Conservation (phyloP, 495 filamentous ascomycete species). For the Parathielavia hyrcaniae region DNA sequence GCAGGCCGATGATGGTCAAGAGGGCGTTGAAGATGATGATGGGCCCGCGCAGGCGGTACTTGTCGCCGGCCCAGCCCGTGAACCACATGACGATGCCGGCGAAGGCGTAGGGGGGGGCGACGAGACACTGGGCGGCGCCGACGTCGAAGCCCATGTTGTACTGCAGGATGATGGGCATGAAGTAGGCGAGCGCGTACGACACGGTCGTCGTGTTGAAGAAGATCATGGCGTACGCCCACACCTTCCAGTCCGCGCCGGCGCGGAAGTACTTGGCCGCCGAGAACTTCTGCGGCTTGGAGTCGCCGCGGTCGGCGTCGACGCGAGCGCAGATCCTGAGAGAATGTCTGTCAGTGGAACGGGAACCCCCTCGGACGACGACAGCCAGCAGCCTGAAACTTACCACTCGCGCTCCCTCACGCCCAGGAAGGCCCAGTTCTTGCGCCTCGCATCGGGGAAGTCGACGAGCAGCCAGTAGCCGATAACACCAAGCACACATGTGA, state of each 20-base stretch:
- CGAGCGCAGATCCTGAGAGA: constrained; percentile 44
- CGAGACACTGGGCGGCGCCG: constrained; percentile 53
- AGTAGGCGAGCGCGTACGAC: constrained; percentile 60
- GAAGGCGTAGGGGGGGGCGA: constrained; percentile 56
- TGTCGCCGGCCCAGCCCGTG: constrained; percentile 50
- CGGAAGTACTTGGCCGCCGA: constrained; percentile 44
- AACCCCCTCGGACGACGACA: background rate
- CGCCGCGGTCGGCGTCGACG: constrained; percentile 53
- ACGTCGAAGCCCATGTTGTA: constrained; percentile 53
- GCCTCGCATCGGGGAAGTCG: constrained; percentile 54
- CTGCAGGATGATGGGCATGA: constrained; percentile 58
- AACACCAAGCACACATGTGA: constrained; percentile 42
- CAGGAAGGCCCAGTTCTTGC: constrained; percentile 49
- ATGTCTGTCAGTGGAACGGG: background rate
- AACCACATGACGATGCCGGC: constrained; percentile 55
- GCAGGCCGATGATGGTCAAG: constrained; percentile 44
- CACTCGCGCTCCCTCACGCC: constrained; percentile 46
- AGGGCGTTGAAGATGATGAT: constrained; percentile 51
- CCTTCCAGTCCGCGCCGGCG: constrained; percentile 49
- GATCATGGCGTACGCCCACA: constrained; percentile 57
- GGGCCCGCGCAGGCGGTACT: constrained; percentile 51
- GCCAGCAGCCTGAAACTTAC: background rate
- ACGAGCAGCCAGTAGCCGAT: constrained; percentile 50
- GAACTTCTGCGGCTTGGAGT: constrained; percentile 49
- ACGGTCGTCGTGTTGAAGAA: constrained; percentile 55